phyloP scores from a whole-genome alignment of 768 basidiomycete species.

The Zangia roseola region DNA sequence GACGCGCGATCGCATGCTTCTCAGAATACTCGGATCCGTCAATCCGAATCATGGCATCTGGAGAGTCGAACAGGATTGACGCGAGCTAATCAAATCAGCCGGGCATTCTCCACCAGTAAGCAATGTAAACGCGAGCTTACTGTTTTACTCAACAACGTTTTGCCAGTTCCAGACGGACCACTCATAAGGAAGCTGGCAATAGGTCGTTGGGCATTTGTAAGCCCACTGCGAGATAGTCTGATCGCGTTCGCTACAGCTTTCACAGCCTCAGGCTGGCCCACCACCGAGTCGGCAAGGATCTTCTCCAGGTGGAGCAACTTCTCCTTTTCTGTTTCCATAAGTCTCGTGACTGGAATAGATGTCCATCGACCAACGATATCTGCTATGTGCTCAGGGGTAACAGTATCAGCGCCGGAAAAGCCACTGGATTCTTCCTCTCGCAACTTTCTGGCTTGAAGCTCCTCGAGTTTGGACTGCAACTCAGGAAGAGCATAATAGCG shows the following conservation, averaged over 20 bases:
- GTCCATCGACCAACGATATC: conserved; percentile 96
- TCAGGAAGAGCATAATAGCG: conserved; percentile 93
- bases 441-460: conserved; percentile 69
- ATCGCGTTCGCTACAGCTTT: conserved; percentile 94
- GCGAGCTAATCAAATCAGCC: conserved; percentile 59
- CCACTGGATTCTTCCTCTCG: conserved; percentile 65
- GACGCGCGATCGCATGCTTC: conserved; percentile 68
- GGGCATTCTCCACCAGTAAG: background rate
- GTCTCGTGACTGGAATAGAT: conserved; percentile 81
- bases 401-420: conserved; percentile 58
- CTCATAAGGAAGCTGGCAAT: conserved; percentile 93
- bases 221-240: conserved; percentile 87
- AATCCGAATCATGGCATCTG: conserved; percentile 88
- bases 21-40: conserved; percentile 95
- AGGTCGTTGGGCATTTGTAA: conserved; percentile 84
- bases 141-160: conserved; percentile 88
- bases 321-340: conserved; percentile 89
- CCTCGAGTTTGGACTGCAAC: conserved; percentile 67
- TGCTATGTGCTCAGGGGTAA: conserved; percentile 88
- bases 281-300: conserved; percentile 69
- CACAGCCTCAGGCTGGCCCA: conserved; percentile 90
- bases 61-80: conserved; percentile 83
- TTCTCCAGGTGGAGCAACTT: conserved; percentile 88
- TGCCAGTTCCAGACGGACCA: conserved; percentile 89
- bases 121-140: conserved; percentile 40